phyloP scores from a whole-genome alignment of 1,284 basidiomycete species.

The Malassezia slooffiae region DNA sequence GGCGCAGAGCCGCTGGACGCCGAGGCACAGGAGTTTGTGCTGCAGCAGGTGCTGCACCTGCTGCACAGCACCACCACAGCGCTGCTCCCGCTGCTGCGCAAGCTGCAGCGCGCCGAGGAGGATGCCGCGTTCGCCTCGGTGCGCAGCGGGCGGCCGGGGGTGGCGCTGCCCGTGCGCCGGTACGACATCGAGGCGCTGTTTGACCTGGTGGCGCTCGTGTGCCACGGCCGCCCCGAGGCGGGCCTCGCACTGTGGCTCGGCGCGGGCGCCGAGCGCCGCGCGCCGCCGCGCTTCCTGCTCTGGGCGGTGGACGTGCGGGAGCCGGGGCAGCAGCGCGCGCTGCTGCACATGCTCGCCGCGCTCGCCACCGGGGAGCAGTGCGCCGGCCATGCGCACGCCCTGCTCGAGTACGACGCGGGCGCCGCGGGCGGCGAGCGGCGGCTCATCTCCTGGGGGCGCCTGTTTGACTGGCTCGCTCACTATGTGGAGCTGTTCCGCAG shows the following conservation, averaged over 20 bases:
- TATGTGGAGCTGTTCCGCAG: slow-evolving; percentile 36
- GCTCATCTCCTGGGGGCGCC: slow-evolving; percentile 37
- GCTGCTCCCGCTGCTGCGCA: slow-evolving; percentile 37
- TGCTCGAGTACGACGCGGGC: slow-evolving; percentile 31
- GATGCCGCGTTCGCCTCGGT: slow-evolving; percentile 38
- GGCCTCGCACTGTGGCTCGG: slow-evolving; percentile 38
- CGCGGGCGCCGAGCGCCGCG: slow-evolving; percentile 48
- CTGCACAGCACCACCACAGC: slow-evolving; percentile 24
- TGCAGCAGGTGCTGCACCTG: slow-evolving; percentile 37
- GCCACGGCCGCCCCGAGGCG: slow-evolving; percentile 30
- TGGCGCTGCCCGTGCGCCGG: slow-evolving; percentile 19
- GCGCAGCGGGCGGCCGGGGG: slow-evolving; percentile 24
- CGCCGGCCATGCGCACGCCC: slow-evolving; percentile 36
- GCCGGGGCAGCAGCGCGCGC: slow-evolving; percentile 37
- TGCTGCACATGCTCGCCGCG: slow-evolving; percentile 42
- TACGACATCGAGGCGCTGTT: slow-evolving; percentile 46
- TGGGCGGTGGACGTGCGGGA: slow-evolving; percentile 46
- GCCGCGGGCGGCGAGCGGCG: slow-evolving; percentile 24
- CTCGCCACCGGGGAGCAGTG: slow-evolving; percentile 37
- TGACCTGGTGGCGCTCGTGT: slow-evolving; percentile 36
- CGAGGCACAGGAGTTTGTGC: slow-evolving; percentile 40
- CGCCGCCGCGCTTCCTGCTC: slow-evolving; percentile 34
- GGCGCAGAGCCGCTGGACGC: slow-evolving; percentile 26
- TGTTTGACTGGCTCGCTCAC: slow-evolving; percentile 45
- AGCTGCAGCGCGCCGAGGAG: slow-evolving; percentile 42